Evolutionary conservation across 2,329 filamentous ascomycete genomes (phyloP).

Genomic region (Bretziella fagacearum): DNA sequence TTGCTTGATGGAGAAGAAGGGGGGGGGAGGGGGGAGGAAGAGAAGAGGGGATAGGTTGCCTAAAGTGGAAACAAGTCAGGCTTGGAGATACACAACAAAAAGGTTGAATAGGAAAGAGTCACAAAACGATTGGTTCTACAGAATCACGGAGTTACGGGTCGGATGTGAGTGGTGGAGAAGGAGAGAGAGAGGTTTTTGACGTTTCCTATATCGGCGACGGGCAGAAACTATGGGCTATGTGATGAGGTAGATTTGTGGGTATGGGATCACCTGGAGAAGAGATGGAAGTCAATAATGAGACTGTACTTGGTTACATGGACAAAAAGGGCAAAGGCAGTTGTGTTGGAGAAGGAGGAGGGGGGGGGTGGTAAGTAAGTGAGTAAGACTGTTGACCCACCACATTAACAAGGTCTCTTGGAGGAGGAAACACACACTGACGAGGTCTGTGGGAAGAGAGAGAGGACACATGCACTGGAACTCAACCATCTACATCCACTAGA

Average conservation of each 20-base stretch:
- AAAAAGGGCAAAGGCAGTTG: too few relatives aligned
- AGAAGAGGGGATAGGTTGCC: neutral
- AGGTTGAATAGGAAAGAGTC: neutral
- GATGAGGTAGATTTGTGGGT: neutral
- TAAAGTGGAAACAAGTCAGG: neutral
- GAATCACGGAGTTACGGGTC: neutral
- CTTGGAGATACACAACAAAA: neutral
- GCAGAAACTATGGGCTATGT: neutral
- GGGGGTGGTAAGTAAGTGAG: too few relatives aligned
- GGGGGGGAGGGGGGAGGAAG: neutral
- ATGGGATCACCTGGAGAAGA: neutral
- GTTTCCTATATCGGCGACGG: neutral
- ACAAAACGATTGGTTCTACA: neutral
- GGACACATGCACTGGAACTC: too few relatives aligned
- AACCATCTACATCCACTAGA: too few relatives aligned
- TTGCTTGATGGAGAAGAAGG: neutral
- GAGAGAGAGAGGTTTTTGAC: neutral
- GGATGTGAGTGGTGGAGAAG: neutral
- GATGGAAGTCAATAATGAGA: too few relatives aligned
- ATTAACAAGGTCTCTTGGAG: too few relatives aligned
- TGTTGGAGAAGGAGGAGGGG: too few relatives aligned
- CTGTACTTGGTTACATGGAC: too few relatives aligned
- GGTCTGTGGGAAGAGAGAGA: too few relatives aligned
- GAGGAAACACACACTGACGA: too few relatives aligned
- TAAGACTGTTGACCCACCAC: too few relatives aligned